phyloP scores from a whole-genome alignment of 148 eudicot genomes.

The Amaranthus cruentus region DNA sequence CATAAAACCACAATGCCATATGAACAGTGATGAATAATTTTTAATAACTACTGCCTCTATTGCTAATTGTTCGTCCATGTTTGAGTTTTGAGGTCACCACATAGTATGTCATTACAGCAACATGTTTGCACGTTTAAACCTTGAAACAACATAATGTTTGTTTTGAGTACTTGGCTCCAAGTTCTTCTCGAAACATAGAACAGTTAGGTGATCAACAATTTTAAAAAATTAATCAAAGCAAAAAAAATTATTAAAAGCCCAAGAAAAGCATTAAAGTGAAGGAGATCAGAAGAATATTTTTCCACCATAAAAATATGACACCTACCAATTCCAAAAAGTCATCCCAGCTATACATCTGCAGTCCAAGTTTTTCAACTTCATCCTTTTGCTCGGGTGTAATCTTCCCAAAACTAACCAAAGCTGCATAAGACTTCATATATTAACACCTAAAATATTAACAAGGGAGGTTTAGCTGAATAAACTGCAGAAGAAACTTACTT shows the following conservation, averaged over 20 bases:
- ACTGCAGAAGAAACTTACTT: constrained; percentile 48
- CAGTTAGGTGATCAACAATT: background rate
- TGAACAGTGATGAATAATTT: too few species aligned
- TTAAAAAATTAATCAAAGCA: background rate
- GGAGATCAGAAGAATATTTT: background rate
- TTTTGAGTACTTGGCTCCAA: background rate
- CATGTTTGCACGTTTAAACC: background rate
- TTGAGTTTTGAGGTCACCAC: too few species aligned
- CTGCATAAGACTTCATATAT: constrained; percentile 32
- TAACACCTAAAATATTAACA: background rate
- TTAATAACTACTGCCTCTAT: too few species aligned
- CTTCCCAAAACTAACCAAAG: constrained; percentile 93
- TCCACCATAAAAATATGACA: constrained; percentile 2
- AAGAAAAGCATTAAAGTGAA: background rate
- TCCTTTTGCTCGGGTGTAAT: constrained; percentile 60
- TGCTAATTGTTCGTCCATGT: too few species aligned
- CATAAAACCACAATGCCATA: too few species aligned
- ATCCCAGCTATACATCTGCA: constrained; percentile 73
- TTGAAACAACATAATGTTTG: background rate
- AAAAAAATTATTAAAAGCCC: background rate
- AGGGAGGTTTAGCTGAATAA: background rate
- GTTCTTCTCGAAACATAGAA: constrained; percentile 5
- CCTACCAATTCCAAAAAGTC: constrained; percentile 82
- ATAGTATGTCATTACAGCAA: background rate
- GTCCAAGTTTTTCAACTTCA: constrained; percentile 62